Conservation (phyloP, 768 basidiomycete genomes). For the Steccherinum ochraceum region DNA sequence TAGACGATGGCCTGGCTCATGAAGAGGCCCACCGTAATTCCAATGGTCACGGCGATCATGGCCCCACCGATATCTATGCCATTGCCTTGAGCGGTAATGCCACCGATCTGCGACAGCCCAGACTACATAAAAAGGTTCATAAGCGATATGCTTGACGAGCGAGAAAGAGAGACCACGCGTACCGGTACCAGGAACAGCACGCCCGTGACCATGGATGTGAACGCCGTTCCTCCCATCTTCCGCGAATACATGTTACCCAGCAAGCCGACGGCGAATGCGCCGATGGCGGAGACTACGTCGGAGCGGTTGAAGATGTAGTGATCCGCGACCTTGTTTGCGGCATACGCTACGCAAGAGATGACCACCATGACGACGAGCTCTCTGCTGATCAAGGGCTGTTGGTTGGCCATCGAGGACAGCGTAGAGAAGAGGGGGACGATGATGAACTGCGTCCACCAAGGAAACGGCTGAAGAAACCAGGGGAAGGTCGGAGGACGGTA, state of each 20-base stretch:
- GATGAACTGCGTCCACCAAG: constrained; percentile 63
- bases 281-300: constrained; percentile 77
- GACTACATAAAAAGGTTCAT: constrained; percentile 38
- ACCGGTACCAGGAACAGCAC: constrained; percentile 82
- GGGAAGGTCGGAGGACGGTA: constrained; percentile 56
- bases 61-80: constrained; percentile 80
- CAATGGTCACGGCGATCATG: constrained; percentile 85
- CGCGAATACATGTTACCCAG: constrained; percentile 76
- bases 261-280: constrained; percentile 71
- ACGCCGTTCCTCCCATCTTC: constrained; percentile 76
- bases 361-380: constrained; percentile 77
- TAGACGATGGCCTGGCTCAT: constrained; percentile 83
- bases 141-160: constrained; percentile 3
- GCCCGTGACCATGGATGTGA: constrained; percentile 88
- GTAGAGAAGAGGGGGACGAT: constrained; percentile 71
- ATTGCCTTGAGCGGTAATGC: constrained; percentile 74
- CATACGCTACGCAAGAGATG: constrained; percentile 74
- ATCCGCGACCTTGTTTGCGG: constrained; percentile 73
- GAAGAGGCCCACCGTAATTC: constrained; percentile 82
- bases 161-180: constrained; percentile 23
- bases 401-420: constrained; percentile 63
- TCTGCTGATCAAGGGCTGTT: constrained; percentile 64
- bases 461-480: constrained; percentile 78
- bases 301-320: constrained; percentile 78
- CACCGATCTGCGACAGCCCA: constrained; percentile 78